Conservation (phyloP, 1,284 basidiomycete species). For the Gomphus bonarii region DNA sequence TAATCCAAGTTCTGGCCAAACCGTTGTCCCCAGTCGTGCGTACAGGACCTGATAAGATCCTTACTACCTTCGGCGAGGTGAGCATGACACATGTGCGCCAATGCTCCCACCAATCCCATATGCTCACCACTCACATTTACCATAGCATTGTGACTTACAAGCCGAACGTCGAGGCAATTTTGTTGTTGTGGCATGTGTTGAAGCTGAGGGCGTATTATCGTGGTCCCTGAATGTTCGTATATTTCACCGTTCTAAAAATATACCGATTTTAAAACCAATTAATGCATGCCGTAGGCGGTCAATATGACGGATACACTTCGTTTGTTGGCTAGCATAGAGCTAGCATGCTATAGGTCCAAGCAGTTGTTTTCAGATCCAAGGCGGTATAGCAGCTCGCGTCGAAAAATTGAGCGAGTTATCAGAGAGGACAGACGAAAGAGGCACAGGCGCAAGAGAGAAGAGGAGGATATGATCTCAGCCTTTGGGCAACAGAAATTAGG, state of each 20-base stretch:
- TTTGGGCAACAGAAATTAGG: constrained; percentile 54
- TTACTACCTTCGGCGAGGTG: constrained; percentile 64
- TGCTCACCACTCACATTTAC: not conserved
- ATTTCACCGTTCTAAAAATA: not conserved
- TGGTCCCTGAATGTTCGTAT: constrained; percentile 67
- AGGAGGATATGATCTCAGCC: constrained; percentile 67
- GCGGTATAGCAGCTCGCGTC: constrained; percentile 47
- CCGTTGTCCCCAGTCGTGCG: constrained; percentile 45
- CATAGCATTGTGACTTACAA: constrained; percentile 58
- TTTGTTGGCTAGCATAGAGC: constrained; percentile 67
- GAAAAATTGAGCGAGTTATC: constrained; percentile 63
- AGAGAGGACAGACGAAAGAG: constrained; percentile 70
- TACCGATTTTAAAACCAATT: not conserved
- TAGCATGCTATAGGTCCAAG: constrained; percentile 67
- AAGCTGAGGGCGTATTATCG: constrained; percentile 60
- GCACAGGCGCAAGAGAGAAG: constrained; percentile 69
- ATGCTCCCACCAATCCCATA: not conserved
- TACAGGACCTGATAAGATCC: constrained; percentile 51
- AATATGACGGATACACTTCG: constrained; percentile 73
- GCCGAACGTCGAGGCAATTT: constrained; percentile 79
- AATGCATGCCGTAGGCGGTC: constrained; percentile 39
- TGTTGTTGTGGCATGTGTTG: constrained; percentile 67
- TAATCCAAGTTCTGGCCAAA: not conserved
- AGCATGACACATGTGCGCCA: constrained; percentile 14
- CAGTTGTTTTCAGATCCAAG: constrained; percentile 54